Evolutionary conservation across 2,329 filamentous ascomycete species (phyloP).

Genomic region (Trichoderma endophyticum): DNA sequence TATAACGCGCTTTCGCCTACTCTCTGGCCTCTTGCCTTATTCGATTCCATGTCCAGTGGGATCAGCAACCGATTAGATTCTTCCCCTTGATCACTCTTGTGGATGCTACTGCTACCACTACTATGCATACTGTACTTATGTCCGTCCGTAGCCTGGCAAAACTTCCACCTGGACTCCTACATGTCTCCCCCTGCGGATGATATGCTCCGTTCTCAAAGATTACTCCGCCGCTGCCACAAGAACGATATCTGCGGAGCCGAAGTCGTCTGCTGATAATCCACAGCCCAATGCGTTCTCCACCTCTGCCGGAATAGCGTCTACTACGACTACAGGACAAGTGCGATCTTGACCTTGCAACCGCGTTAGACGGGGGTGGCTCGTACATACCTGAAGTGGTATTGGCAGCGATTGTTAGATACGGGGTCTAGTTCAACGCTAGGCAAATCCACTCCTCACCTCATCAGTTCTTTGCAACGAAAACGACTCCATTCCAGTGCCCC

Average conservation of each 20-base stretch:
- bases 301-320: not conserved
- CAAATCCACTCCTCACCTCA: not conserved
- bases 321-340: not conserved
- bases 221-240: not conserved
- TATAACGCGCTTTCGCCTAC: not conserved
- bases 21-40: not conserved
- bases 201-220: slow-evolving; percentile 7
- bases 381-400: not conserved
- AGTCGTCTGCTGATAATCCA: slow-evolving; percentile 13
- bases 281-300: not conserved
- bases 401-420: not conserved
- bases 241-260: slow-evolving; percentile 8
- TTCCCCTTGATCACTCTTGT: not conserved
- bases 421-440: not conserved
- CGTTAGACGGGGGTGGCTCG: not conserved
- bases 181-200: not conserved
- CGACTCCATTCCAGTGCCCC: slow-evolving; percentile 1
- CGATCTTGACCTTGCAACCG: not conserved
- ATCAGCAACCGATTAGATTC: not conserved
- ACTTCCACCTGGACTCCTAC: not conserved
- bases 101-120: not conserved
- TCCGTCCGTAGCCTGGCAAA: not conserved
- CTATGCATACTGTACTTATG: not conserved
- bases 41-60: not conserved
- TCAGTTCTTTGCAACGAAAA: not conserved